Evolutionary conservation across 768 basidiomycete genomes (phyloP).

Genomic region (Lanmaoa pseudosensibilis): DNA sequence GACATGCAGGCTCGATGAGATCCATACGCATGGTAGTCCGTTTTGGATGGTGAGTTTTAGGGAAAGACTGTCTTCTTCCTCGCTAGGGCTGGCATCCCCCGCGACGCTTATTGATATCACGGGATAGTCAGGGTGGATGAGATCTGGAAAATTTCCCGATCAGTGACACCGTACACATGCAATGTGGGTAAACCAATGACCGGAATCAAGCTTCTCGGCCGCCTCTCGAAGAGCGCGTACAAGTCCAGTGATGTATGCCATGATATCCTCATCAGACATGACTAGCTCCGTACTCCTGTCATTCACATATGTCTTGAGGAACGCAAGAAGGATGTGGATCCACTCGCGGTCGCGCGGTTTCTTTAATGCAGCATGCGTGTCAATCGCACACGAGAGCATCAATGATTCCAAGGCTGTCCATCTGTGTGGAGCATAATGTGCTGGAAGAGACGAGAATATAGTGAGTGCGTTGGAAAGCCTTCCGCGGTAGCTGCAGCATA

Average conservation of each 20-base stretch:
- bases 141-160: conserved; percentile 46
- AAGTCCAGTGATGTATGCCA: conserved; percentile 52
- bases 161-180: conserved; percentile 4
- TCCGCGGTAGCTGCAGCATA: conserved; percentile 59
- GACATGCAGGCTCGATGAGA: neutral
- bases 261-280: conserved; percentile 49
- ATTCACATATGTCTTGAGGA: conserved; percentile 67
- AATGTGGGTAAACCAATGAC: conserved; percentile 36
- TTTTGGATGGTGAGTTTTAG: conserved; percentile 65
- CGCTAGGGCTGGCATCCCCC: conserved; percentile 48
- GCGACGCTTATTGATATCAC: conserved; percentile 54
- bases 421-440: conserved; percentile 78
- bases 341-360: conserved; percentile 72
- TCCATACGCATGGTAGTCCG: conserved; percentile 71
- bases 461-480: conserved; percentile 61
- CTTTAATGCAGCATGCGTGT: conserved; percentile 58
- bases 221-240: conserved; percentile 49
- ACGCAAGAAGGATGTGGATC: conserved; percentile 75
- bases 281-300: conserved; percentile 53
- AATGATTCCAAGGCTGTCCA: conserved; percentile 81
- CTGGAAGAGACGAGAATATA: conserved; percentile 78
- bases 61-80: conserved; percentile 65
- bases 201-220: conserved; percentile 52
- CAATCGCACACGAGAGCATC: conserved; percentile 74
- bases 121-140: conserved; percentile 68